A percentile compares a stretch with the other conserved stretches of the same genome.
phyloP scores from a whole-genome alignment of 192 early-diverging fungal species.

The Backusella circina region DNA sequence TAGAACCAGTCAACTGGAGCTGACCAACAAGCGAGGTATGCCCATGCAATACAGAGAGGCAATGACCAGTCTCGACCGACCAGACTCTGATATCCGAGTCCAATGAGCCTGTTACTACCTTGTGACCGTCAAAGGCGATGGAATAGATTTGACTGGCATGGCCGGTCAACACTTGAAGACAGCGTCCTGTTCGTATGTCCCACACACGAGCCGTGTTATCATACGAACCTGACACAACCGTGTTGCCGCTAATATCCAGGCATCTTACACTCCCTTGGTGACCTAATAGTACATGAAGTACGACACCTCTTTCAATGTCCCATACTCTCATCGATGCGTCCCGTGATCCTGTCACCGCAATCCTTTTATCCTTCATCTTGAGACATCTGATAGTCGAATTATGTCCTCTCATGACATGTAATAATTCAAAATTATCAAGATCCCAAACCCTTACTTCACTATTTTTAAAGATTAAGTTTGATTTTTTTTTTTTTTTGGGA shows the following conservation, averaged over 20 bases:
- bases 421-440: conserved; percentile 80
- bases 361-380: conserved; percentile 63
- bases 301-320: conserved; percentile 65
- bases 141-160: conserved; percentile 95
- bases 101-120: conserved; percentile 86
- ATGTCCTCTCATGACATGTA: conserved; percentile 90
- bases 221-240: conserved; percentile 89
- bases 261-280: conserved; percentile 90
- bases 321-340: conserved; percentile 93
- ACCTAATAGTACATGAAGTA: conserved; percentile 76
- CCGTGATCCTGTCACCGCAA: conserved; percentile 88
- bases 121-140: conserved; percentile 80
- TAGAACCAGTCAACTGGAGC: conserved; percentile 74
- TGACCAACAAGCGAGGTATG: conserved; percentile 94
- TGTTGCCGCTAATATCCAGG: conserved; percentile 77
- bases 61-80: conserved; percentile 76
- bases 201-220: conserved; percentile 91
- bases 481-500: no score
- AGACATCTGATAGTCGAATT: conserved; percentile 94
- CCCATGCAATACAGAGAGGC: conserved; percentile 80
- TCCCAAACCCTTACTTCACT: conserved; percentile 93
- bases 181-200: conserved; percentile 73
- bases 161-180: conserved; percentile 70
- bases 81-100: conserved; percentile 91
- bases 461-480: background rate